Base-by-base conservation (phyloP, 2,329 filamentous ascomycete genomes). In the Cladosporium sp. region DNA sequence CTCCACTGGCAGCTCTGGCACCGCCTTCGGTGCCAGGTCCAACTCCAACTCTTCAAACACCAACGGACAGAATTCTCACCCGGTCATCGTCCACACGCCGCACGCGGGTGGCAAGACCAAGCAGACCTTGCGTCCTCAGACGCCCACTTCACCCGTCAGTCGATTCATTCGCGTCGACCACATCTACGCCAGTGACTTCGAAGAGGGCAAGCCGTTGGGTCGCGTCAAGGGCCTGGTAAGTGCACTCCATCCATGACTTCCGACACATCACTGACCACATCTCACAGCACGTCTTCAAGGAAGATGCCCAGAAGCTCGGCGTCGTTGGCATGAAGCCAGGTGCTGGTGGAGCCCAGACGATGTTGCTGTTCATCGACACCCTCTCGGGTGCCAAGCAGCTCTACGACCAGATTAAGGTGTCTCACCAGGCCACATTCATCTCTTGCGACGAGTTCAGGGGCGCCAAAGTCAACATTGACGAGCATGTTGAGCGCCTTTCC, bases 211-310 rank as follows among this genome's bases (percentile, higher is more conserved):
- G 48, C 32, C 28, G 7, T n/a, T 53, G 32, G 59, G 25, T 16
- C 23, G 5, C 3, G 13, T 62, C 48, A 62, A 62, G 7, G 48
- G 18, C 11, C n/a, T 54, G 32, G 59, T 62, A 21, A 54, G 59
- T 62, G 6, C 7, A 21, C 3, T 18, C 48, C 26, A 10, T n/a
- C 25, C 1, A 23, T n/a, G 21, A 62, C 16, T 13, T 30, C 13
- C 23, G 48, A 16, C 5, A 16, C 48, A 5, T 25, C 14, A 30
- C 59, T 62, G 48, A 62, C 48, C 48, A 23, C 14, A 26, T 18
- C 11, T n/a, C 32, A 25, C 43, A 62, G 59, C 59, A 30, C 16
- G 6, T 18, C 30, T 62, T 62, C 59, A 34, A 62, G 28, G 48
- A 62, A 21, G 8, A 16, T 23, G 48, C 53, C 16, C 39, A 36